Evolutionary conservation across 108 stramenopile species (phyloP).

Genomic region (Cyclotella atomus): DNA sequence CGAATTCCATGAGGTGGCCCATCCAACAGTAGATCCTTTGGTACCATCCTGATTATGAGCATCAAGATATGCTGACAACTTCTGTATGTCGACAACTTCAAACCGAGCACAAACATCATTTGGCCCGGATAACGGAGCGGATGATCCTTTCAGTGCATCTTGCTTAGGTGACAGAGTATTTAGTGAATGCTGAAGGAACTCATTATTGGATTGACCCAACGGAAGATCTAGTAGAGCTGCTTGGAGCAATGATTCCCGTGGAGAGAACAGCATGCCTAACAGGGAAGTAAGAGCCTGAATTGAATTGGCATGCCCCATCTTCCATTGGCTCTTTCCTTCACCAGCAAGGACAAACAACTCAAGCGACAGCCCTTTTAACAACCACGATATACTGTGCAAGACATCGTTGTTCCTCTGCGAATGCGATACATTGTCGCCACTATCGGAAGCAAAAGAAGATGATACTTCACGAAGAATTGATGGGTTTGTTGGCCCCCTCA

Average conservation of each 20-base stretch:
- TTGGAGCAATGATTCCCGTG: constrained; percentile 35
- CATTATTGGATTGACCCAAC: constrained; percentile 33
- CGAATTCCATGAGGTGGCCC: constrained; percentile 65
- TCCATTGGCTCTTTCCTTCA: not conserved
- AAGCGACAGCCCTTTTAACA: constrained; percentile 67
- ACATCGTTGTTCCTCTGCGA: constrained; percentile 43
- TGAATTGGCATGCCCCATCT: constrained; percentile 8
- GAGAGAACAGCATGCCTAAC: constrained; percentile 44
- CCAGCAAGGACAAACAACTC: constrained; percentile 54
- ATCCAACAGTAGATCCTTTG: constrained; percentile 33
- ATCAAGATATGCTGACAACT: constrained; percentile 23
- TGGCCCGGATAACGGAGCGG: constrained; percentile 41
- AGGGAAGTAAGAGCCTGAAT: constrained; percentile 33
- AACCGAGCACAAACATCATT: constrained; percentile 56
- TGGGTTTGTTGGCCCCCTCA: constrained; percentile 18
- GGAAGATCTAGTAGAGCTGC: constrained; percentile 42
- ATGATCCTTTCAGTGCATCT: constrained; percentile 46
- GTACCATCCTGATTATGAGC: constrained; percentile 1
- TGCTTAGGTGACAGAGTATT: constrained; percentile 44
- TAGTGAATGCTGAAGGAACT: constrained; percentile 38
- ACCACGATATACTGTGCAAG: constrained; percentile 71
- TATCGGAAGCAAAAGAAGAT: constrained; percentile 24
- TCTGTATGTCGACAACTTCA: constrained; percentile 48
- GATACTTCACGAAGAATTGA: constrained; percentile 52
- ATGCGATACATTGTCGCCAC: constrained; percentile 37